These are phyloP conservation scores for Scedosporium apiospermum DNA, from an alignment of 2,329 filamentous ascomycete genomes.

Conservation along the genomic window DNA sequence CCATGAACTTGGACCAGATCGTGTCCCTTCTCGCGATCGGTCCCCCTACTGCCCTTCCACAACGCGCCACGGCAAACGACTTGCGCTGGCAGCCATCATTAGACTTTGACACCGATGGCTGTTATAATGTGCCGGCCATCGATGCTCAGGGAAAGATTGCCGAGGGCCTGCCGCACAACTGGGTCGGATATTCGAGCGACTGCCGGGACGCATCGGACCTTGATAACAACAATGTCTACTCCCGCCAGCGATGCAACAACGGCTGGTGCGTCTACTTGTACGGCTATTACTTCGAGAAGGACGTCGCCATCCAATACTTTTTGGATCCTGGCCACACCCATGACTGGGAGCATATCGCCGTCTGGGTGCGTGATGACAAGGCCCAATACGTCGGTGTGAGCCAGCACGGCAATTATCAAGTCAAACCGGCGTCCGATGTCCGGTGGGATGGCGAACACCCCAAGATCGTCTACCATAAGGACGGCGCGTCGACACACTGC, in stretches of 20 bases:
- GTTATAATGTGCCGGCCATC: conserved; percentile 30
- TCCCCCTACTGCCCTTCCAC: conserved; percentile 13
- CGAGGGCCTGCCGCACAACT: conserved; percentile 19
- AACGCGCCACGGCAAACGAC: conserved; percentile 13
- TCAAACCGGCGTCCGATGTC: conserved; percentile 14
- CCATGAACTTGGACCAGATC: conserved; percentile 2
- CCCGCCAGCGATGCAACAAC: conserved; percentile 31
- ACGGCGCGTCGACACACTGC: conserved; percentile 21
- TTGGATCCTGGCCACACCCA: conserved; percentile 25
- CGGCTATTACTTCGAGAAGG: conserved; percentile 38
- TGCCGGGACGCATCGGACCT: conserved; percentile 25
- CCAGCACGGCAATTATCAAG: conserved; percentile 21
- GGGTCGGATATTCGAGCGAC: conserved; percentile 15
- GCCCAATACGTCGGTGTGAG: conserved; percentile 20
- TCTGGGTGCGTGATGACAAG: conserved; percentile 19
- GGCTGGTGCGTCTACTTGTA: conserved; percentile 34
- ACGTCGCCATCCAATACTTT: conserved; percentile 20
- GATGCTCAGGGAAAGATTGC: conserved; percentile 21
- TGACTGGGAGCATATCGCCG: conserved; percentile 27
- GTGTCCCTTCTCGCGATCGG: conserved; percentile 3
- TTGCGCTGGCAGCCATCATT: conserved; percentile 17
- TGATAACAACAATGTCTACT: conserved; percentile 30
- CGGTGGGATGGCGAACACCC: conserved; percentile 20
- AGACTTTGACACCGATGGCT: conserved; percentile 25
- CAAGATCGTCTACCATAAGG: conserved; percentile 30